These are phyloP conservation scores for Eucalyptus polyanthemos DNA, from an alignment of 345 rosid genomes.

Conservation along the genomic window DNA sequence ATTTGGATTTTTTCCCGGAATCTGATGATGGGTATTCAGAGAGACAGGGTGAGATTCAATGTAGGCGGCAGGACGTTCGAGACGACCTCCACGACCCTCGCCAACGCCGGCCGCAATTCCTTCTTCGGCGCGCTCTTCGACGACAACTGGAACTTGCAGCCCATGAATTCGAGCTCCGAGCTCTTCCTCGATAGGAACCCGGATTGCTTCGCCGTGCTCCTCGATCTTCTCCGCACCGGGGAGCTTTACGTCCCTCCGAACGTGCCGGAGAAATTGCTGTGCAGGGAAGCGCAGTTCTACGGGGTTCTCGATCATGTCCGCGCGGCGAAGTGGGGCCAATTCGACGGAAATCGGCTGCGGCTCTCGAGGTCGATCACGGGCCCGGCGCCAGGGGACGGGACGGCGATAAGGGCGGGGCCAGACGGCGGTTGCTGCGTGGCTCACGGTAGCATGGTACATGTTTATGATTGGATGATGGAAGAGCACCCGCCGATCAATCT, in stretches of 20 bases:
- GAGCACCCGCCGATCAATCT: conserved; percentile 71
- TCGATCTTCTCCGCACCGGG: conserved; percentile 97
- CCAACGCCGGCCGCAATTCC: conserved; percentile 85
- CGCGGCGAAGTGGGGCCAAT: conserved; percentile 69
- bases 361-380: conserved; percentile 47
- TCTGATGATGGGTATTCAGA: conserved; percentile 48
- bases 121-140: conserved; percentile 80
- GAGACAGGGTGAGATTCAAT: conserved; percentile 70
- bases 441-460: conserved; percentile 85
- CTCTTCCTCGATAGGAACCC: conserved; percentile 81
- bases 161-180: conserved; percentile 7
- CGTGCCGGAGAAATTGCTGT: conserved; percentile 58
- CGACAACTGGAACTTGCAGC: conserved; percentile 56
- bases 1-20: background rate
- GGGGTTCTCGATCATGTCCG: conserved; percentile 74
- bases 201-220: conserved; percentile 80
- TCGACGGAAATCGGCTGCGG: conserved; percentile 74
- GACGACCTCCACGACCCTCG: conserved; percentile 87
- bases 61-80: conserved; percentile 90
- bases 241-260: conserved; percentile 64
- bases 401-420: conserved; percentile 87
- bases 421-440: conserved; percentile 96
- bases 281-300: conserved; percentile 76
- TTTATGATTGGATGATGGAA: conserved; percentile 83
- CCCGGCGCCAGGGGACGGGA: conserved; percentile 93